Percentiles rank a stretch among this genome's conserved stretches.
Conservation (phyloP, 2,329 filamentous ascomycete species). For the Furcasterigmium furcatum region DNA sequence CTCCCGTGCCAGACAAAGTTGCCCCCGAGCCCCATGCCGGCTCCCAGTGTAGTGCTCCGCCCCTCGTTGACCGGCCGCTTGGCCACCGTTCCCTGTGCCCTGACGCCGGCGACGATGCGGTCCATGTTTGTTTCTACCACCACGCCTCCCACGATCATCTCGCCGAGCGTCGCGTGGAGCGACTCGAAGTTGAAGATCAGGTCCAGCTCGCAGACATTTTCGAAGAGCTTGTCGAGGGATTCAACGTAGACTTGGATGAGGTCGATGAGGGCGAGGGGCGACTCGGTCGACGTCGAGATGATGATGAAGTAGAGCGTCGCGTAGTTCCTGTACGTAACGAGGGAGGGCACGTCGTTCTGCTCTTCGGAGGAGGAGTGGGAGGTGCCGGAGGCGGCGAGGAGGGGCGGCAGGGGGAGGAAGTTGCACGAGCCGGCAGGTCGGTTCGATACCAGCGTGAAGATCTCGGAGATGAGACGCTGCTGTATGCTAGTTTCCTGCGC, state of each 20-base stretch:
- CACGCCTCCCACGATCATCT: slow-evolving; percentile 95
- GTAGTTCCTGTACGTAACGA: slow-evolving; percentile 97
- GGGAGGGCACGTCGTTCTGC: slow-evolving; percentile 85
- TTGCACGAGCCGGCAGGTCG: slow-evolving; percentile 92
- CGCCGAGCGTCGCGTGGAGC: slow-evolving; percentile 81
- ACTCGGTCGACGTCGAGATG: slow-evolving; percentile 95
- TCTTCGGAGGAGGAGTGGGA: slow-evolving; percentile 62
- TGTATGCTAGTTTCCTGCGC: slow-evolving; percentile 91
- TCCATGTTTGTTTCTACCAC: slow-evolving; percentile 91
- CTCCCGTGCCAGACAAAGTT: slow-evolving; percentile 54
- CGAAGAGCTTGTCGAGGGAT: slow-evolving; percentile 88
- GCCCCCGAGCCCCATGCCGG: slow-evolving; percentile 52
- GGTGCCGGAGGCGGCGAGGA: slow-evolving; percentile 61
- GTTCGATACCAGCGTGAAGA: slow-evolving; percentile 92
- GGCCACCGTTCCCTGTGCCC: slow-evolving; percentile 70
- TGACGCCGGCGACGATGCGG: slow-evolving; percentile 82
- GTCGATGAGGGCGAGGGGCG: slow-evolving; percentile 90
- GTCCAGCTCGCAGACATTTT: slow-evolving; percentile 97
- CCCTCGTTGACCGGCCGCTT: slow-evolving; percentile 77
- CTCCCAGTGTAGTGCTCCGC: slow-evolving; percentile 39
- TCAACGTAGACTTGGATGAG: slow-evolving; percentile 98
- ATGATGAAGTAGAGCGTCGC: slow-evolving; percentile 98
- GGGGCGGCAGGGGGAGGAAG: slow-evolving; percentile 78
- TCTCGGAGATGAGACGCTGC: slow-evolving; percentile 93
- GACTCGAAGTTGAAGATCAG: slow-evolving; percentile 99